phyloP scores from a whole-genome alignment of 768 basidiomycete genomes.

The Lactifluus echinatus region DNA sequence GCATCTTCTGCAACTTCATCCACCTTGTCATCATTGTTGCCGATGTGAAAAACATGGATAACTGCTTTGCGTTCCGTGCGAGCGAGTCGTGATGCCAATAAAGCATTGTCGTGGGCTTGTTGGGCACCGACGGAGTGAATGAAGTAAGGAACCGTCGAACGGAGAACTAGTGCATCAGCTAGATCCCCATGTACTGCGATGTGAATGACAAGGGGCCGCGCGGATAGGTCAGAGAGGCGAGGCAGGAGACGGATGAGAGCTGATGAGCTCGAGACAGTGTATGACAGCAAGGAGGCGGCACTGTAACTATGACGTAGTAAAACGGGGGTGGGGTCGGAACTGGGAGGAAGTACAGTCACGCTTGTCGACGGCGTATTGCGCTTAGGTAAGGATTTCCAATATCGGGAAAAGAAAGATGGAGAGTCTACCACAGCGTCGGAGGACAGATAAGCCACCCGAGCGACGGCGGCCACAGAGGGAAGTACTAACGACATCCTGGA shows the following conservation, averaged over 20 bases:
- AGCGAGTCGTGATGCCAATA: constrained; percentile 79
- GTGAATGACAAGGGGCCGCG: constrained; percentile 61
- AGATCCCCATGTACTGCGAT: constrained; percentile 58
- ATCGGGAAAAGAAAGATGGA: constrained; percentile 32
- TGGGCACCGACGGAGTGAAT: constrained; percentile 69
- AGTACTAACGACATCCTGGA: constrained; percentile 14
- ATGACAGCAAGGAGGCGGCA: constrained; percentile 41
- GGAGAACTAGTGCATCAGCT: constrained; percentile 66
- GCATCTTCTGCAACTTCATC: constrained; percentile 51
- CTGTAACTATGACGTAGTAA: constrained; percentile 37
- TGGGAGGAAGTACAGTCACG: constrained; percentile 45
- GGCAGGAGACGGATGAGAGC: constrained; percentile 53
- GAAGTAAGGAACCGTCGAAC: constrained; percentile 73
- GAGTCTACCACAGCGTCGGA: constrained; percentile 59
- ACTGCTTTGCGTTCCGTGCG: constrained; percentile 61
- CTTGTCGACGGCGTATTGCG: constrained; percentile 26
- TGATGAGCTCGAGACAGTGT: constrained; percentile 46
- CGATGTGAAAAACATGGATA: constrained; percentile 72
- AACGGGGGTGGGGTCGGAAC: constrained; percentile 55
- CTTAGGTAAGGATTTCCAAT: constrained; percentile 34
- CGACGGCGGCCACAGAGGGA: constrained; percentile 35
- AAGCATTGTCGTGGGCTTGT: constrained; percentile 83
- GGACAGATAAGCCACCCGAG: constrained; percentile 62
- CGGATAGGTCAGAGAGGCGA: constrained; percentile 59
- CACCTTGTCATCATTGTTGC: constrained; percentile 31